Percentiles rank a stretch among this genome's conserved stretches.
Conservation (phyloP, 371 early-diverging fungal species). For the Haplosporangium sp. region DNA sequence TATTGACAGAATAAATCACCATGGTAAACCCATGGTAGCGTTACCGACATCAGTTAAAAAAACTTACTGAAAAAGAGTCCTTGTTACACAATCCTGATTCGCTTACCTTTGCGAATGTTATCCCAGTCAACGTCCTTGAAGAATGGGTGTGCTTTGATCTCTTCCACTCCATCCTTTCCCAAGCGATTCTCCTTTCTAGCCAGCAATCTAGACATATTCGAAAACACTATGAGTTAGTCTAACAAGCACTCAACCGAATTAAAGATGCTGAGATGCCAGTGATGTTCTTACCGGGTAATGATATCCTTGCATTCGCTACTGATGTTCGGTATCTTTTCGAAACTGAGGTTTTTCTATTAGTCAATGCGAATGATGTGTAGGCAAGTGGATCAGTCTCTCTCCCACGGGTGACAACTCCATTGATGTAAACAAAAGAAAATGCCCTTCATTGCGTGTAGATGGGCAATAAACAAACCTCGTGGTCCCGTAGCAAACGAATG, state of each 20-base stretch:
- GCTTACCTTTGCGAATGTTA: slow-evolving; percentile 61
- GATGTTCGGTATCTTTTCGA: slow-evolving; percentile 32
- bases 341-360: slow-evolving; percentile 59
- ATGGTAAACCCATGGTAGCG: too few relatives aligned
- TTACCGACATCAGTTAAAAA: too few relatives aligned
- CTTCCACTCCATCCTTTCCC: slow-evolving; percentile 75
- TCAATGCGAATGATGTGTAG: too few relatives aligned
- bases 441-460: too few relatives aligned
- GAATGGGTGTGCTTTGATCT: slow-evolving; percentile 87
- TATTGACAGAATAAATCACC: slow-evolving; percentile 11
- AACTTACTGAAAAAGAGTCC: not conserved
- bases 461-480: slow-evolving; percentile 57
- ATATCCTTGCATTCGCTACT: slow-evolving; percentile 42
- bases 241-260: too few relatives aligned
- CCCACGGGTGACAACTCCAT: too few relatives aligned
- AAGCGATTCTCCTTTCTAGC: slow-evolving; percentile 79
- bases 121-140: slow-evolving; percentile 86
- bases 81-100: not conserved
- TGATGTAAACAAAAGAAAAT: not conserved
- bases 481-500: slow-evolving; percentile 86
- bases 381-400: too few relatives aligned
- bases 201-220: slow-evolving; percentile 66
- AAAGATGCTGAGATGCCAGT: not conserved
- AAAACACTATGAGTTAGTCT: not conserved
- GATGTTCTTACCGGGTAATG: slow-evolving; percentile 27